Conservation (phyloP, 768 basidiomycete genomes). For the Tulasnella sp. region DNA sequence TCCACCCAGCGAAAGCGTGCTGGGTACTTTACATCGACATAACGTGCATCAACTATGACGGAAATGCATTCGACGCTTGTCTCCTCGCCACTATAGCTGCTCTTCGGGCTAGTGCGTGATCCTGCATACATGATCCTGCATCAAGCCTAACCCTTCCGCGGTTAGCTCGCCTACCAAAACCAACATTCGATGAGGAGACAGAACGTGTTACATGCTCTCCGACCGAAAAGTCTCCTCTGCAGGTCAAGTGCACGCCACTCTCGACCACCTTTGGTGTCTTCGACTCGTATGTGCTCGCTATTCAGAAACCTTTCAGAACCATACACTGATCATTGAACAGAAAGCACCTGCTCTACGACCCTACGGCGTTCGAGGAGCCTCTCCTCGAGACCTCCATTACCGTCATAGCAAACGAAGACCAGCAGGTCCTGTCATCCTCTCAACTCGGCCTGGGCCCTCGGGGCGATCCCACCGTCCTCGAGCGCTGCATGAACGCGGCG, state of each 20-base stretch:
- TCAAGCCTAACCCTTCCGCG: neutral
- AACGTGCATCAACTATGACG: slow-evolving; percentile 95
- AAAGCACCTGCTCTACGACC: slow-evolving; percentile 68
- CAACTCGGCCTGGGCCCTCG: slow-evolving; percentile 50
- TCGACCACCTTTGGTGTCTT: slow-evolving; percentile 72
- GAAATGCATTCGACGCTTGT: slow-evolving; percentile 89
- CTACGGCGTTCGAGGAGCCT: slow-evolving; percentile 86
- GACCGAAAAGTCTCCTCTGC: slow-evolving; percentile 44
- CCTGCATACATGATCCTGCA: neutral
- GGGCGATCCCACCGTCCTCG: slow-evolving; percentile 34
- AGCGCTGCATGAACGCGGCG: slow-evolving; percentile 32
- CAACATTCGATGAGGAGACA: slow-evolving; percentile 64
- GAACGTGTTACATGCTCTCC: slow-evolving; percentile 61
- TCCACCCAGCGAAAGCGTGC: slow-evolving; percentile 70
- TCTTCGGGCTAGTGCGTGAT: slow-evolving; percentile 68
- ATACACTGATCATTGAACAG: slow-evolving; percentile 37
- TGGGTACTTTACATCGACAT: slow-evolving; percentile 97
- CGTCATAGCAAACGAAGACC: slow-evolving; percentile 52
- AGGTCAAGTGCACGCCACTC: slow-evolving; percentile 46
- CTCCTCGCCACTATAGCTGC: slow-evolving; percentile 85
- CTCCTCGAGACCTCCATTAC: slow-evolving; percentile 69
- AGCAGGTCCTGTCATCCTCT: slow-evolving; percentile 48
- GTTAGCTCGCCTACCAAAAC: slow-evolving; percentile 65
- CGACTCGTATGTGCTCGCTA: slow-evolving; percentile 53
- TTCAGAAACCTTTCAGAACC: neutral